A percentile compares a stretch with the other conserved stretches of the same genome.
phyloP scores from a whole-genome alignment of 768 basidiomycete species.

The Termitomyces sp. region DNA sequence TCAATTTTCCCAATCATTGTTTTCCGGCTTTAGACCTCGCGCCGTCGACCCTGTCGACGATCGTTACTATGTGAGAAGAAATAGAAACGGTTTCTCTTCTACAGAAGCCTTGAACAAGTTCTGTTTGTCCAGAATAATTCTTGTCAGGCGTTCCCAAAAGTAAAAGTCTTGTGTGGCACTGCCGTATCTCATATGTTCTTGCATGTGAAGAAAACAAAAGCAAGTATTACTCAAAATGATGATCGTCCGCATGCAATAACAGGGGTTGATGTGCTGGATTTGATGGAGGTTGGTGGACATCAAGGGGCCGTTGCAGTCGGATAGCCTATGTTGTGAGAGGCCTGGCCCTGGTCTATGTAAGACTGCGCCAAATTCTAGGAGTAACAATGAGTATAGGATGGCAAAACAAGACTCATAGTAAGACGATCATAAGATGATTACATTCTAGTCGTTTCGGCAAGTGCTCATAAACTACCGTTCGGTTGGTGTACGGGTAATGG shows the following conservation, averaged over 20 bases:
- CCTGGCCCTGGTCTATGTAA: neutral
- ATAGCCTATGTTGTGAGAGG: neutral
- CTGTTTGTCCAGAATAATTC: neutral
- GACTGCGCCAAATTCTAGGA: neutral
- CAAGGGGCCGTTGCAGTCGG: constrained; percentile 8
- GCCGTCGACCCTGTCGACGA: constrained; percentile 3
- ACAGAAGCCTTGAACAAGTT: neutral
- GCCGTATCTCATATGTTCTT: no score
- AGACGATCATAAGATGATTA: neutral
- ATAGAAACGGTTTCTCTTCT: neutral
- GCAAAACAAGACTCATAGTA: neutral
- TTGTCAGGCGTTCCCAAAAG: neutral
- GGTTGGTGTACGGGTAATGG: constrained; percentile 2
- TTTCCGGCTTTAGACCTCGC: neutral
- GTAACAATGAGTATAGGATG: neutral
- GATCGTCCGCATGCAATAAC: constrained; percentile 12
- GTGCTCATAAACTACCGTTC: constrained; percentile 1
- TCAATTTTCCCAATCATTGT: neutral
- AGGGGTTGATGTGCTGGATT: constrained; percentile 13
- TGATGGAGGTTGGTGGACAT: constrained; percentile 6
- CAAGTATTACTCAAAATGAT: neutral
- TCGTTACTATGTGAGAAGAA: neutral
- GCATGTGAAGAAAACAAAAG: neutral
- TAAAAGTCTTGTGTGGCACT: neutral
- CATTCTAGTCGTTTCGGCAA: neutral